Base-by-base conservation (phyloP, 345 rosid species). In the Citrus maxima region DNA sequence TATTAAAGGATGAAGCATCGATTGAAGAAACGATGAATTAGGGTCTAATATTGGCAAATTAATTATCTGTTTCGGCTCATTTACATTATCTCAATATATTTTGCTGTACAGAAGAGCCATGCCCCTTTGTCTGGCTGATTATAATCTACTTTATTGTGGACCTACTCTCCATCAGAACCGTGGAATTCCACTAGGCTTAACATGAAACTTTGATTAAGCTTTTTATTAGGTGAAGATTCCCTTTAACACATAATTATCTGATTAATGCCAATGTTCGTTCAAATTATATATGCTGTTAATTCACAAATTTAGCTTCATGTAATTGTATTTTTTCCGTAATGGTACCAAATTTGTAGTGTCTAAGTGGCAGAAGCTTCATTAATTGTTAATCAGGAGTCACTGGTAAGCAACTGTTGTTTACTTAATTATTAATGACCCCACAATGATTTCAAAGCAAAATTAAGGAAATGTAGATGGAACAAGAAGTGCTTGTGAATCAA, bases 51-150 rank as follows among this genome's bases (percentile, higher is more conserved):
- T 70, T 66, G 82, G 68, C 60, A 74, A 81, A 72, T 40, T 56
- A 37, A 27, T 34, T 62, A 9, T 46, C 6, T 73, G 18, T 27
- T 46, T 34, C 75, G 5, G 28, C 28, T 73, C 54, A 60, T 60
- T 37, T 71, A 65, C 71, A 69, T 59, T 63, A 72, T 49, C 46
- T 74, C 22, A 16, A 18, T 40, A 21, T 67, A 46, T 67, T 56
- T 30, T 60, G 62, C 22, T 76, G 78, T 32, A 60, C 81, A 82
- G 77, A 82, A 73, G 42, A 59, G 72, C 81, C 85, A 81, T 85
- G 78, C 75, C 51, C 66, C 80, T 64, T 65, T 85, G 88, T 87
- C 90, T 79, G 82, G 58, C 75, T 79, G 72, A 72, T 74, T 67
- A 63, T 80, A 60, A 64, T 78, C 84, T 49, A 58, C 49, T 64